A percentile compares a stretch with the other conserved stretches of the same genome.
Evolutionary conservation across 148 eudicot genomes (phyloP).

Genomic region (Persicaria maculosa): DNA sequence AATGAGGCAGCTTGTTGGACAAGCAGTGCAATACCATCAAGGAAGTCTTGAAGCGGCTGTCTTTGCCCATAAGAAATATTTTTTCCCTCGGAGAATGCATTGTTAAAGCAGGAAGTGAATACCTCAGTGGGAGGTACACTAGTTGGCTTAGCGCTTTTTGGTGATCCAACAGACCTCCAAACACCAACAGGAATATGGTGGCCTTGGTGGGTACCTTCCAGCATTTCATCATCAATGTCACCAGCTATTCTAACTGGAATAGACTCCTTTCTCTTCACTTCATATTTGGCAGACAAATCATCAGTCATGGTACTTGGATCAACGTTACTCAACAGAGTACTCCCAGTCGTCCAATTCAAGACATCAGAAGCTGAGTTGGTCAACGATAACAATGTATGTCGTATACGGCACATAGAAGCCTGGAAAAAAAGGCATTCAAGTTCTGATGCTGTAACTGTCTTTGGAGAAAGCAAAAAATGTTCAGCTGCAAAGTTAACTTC

Average conservation of each 20-base stretch:
- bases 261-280: slow-evolving; percentile 68
- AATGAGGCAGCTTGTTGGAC: slow-evolving; percentile 94
- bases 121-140: slow-evolving; percentile 40
- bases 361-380: slow-evolving; percentile 33
- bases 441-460: slow-evolving; percentile 69
- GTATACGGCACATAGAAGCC: slow-evolving; percentile 77
- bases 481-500: slow-evolving; percentile 36
- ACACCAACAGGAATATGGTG: slow-evolving; percentile 80
- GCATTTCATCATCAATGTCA: slow-evolving; percentile 62
- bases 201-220: slow-evolving; percentile 45
- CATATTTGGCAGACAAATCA: slow-evolving; percentile 46
- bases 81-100: slow-evolving; percentile 56
- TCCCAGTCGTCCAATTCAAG: slow-evolving; percentile 39
- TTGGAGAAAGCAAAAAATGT: slow-evolving; percentile 42
- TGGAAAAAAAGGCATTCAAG: slow-evolving; percentile 84
- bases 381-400: slow-evolving; percentile 61
- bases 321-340: slow-evolving; percentile 35
- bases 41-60: slow-evolving; percentile 79
- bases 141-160: slow-evolving; percentile 59
- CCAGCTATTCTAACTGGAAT: slow-evolving; percentile 94
- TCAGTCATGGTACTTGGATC: slow-evolving; percentile 52
- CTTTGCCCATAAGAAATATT: slow-evolving; percentile 56
- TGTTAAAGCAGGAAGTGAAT: slow-evolving; percentile 39
- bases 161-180: slow-evolving; percentile 88
- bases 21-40: slow-evolving; percentile 78